Conservation (phyloP, 148 eudicot genomes). For the Mesembryanthemum crystallinum region DNA sequence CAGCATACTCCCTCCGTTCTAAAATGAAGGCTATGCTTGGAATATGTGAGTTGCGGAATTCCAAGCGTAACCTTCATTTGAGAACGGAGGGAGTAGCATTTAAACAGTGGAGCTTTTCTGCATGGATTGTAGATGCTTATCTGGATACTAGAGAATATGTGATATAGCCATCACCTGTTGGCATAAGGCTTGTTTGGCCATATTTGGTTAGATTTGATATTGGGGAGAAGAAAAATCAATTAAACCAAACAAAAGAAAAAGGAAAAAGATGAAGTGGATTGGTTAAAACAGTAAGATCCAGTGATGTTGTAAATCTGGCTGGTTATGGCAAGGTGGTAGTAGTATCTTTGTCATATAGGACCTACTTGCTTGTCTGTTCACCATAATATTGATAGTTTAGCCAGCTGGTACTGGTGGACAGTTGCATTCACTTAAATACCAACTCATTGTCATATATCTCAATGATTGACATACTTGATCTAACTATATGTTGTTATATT, state of each 20-base stretch:
- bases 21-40: too few species aligned
- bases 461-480: slow-evolving; percentile 23
- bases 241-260: background rate
- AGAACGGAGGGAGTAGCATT: too few species aligned
- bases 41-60: too few species aligned
- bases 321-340: background rate
- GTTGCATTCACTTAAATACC: slow-evolving; percentile 32
- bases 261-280: background rate
- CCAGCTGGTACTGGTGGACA: slow-evolving; percentile 22
- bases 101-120: background rate
- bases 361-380: slow-evolving; percentile 13
- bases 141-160: background rate
- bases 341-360: slow-evolving; percentile 12
- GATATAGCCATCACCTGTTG: background rate
- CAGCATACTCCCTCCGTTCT: too few species aligned
- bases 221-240: background rate
- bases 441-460: slow-evolving; percentile 15
- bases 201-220: background rate
- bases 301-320: background rate
- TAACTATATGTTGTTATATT: background rate
- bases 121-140: background rate
- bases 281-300: background rate
- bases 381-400: slow-evolving; percentile 19
- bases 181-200: background rate
- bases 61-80: too few species aligned